These are phyloP conservation scores for Leucosporidium creatinivorum DNA, from an alignment of 768 basidiomycete genomes.

Conservation along the genomic window DNA sequence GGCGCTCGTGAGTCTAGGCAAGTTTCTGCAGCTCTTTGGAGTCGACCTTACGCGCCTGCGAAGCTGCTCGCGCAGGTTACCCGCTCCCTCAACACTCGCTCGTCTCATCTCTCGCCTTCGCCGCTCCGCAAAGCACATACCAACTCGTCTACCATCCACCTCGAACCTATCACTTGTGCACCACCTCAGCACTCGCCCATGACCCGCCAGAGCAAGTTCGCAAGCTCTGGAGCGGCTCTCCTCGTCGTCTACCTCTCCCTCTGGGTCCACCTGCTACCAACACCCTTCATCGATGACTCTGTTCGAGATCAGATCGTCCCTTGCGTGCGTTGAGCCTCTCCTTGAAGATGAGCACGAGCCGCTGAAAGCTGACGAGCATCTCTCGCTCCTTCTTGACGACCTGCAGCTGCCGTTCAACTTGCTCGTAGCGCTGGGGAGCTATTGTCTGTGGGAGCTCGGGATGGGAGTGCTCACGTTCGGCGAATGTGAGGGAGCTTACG, in stretches of 20 bases:
- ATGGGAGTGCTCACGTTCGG: slow-evolving; percentile 15
- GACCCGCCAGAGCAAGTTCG: neutral
- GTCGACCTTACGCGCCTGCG: too few species aligned
- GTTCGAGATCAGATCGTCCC: slow-evolving; percentile 3
- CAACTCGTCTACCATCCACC: too few species aligned
- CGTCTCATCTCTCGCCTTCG: too few species aligned
- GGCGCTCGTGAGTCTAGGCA: too few species aligned
- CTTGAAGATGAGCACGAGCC: neutral
- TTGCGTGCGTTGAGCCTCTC: neutral
- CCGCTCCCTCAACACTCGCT: too few species aligned
- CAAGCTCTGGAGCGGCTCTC: neutral
- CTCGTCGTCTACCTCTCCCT: neutral
- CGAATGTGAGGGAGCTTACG: slow-evolving; percentile 7
- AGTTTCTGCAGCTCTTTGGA: too few species aligned
- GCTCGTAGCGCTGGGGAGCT: slow-evolving; percentile 8
- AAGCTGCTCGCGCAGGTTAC: too few species aligned
- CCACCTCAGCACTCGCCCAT: neutral
- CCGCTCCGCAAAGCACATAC: too few species aligned
- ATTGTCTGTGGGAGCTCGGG: slow-evolving; percentile 11
- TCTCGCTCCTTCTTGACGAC: too few species aligned
- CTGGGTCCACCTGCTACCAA: neutral
- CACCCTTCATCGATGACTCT: neutral
- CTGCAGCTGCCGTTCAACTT: slow-evolving; percentile 10
- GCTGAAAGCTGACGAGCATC: neutral
- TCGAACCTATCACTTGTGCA: too few species aligned